A percentile compares a stretch with the other conserved stretches of the same genome.
phyloP scores from a whole-genome alignment of 2,329 filamentous ascomycete species.

The Colletotrichum brevisporum region DNA sequence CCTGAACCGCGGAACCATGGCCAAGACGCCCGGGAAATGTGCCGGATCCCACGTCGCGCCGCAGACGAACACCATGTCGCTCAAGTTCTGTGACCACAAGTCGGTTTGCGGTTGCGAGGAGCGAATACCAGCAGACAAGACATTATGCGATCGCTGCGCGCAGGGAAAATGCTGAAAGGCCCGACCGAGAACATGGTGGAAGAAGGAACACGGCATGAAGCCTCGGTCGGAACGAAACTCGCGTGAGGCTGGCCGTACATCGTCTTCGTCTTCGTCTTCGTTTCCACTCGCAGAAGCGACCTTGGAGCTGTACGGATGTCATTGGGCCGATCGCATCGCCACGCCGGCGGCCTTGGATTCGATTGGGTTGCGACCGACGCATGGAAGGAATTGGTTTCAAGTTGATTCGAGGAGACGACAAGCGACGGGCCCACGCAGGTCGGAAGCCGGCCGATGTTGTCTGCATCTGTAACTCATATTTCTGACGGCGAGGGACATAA shows the following conservation, averaged over 20 bases:
- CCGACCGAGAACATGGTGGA: not conserved
- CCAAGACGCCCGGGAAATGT: conserved; percentile 6
- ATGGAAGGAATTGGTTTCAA: conserved; percentile 19
- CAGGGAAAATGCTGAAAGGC: conserved; percentile 31
- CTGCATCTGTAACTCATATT: conserved; percentile 10
- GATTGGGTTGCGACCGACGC: conserved; percentile 7
- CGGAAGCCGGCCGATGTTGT: conserved; percentile 3
- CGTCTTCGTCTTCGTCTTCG: not conserved
- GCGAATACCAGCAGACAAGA: conserved; percentile 41
- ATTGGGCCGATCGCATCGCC: conserved; percentile 3
- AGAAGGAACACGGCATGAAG: not conserved
- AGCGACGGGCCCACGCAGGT: not conserved
- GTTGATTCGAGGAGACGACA: conserved; percentile 14
- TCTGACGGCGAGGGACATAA: conserved; percentile 13
- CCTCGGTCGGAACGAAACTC: not conserved
- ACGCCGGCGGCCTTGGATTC: not conserved
- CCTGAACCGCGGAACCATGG: conserved; percentile 17
- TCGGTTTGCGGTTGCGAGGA: conserved; percentile 39
- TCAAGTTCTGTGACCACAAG: conserved; percentile 43
- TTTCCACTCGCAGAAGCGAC: not conserved
- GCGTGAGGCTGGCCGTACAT: not conserved
- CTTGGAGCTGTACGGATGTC: not conserved
- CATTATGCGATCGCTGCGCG: conserved; percentile 39
- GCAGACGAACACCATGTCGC: conserved; percentile 36
- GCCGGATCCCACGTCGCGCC: conserved; percentile 18